Evolutionary conservation across 495 filamentous ascomycete species (phyloP).

Genomic region (Lasiosphaeria ovina): DNA sequence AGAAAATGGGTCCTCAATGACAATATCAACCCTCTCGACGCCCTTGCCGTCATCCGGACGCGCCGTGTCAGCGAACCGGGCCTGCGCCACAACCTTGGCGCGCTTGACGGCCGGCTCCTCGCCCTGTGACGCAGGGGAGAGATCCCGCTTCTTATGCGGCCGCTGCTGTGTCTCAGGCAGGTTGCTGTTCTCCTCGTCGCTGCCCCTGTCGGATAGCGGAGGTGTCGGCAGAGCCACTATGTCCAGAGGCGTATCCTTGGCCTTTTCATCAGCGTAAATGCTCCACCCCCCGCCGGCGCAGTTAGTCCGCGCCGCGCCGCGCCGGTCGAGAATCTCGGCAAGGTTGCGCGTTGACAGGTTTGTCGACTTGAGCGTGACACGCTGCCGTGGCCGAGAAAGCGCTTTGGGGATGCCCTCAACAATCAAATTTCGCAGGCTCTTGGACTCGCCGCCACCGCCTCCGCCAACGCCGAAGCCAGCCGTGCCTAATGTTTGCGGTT

Average conservation of each 20-base stretch:
- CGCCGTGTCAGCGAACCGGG: slow-evolving; percentile 54
- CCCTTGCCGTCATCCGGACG: slow-evolving; percentile 53
- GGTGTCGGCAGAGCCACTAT: slow-evolving; percentile 37
- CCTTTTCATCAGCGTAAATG: slow-evolving; percentile 65
- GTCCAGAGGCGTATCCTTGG: slow-evolving; percentile 59
- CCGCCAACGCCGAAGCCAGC: slow-evolving; percentile 2
- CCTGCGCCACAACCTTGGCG: slow-evolving; percentile 46
- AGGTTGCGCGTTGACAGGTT: slow-evolving; percentile 67
- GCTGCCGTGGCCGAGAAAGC: slow-evolving; percentile 62
- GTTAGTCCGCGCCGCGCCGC: slow-evolving; percentile 65
- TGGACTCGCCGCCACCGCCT: slow-evolving; percentile 48
- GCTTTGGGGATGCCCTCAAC: slow-evolving; percentile 75
- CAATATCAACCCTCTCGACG: slow-evolving; percentile 60
- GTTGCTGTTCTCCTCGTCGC: slow-evolving; percentile 7
- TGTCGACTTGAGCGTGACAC: slow-evolving; percentile 65
- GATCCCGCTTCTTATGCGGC: neutral
- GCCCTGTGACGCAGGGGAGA: slow-evolving; percentile 25
- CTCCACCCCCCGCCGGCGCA: slow-evolving; percentile 73
- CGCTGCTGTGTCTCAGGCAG: neutral
- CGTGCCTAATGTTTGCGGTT: slow-evolving; percentile 35
- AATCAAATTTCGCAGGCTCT: slow-evolving; percentile 65
- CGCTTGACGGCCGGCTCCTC: slow-evolving; percentile 42
- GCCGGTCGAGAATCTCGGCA: slow-evolving; percentile 58
- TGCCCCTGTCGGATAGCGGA: slow-evolving; percentile 29
- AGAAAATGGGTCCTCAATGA: slow-evolving; percentile 56